These are phyloP conservation scores for Aspergillus affinis DNA, from an alignment of 495 filamentous ascomycete species.

Conservation along the genomic window DNA sequence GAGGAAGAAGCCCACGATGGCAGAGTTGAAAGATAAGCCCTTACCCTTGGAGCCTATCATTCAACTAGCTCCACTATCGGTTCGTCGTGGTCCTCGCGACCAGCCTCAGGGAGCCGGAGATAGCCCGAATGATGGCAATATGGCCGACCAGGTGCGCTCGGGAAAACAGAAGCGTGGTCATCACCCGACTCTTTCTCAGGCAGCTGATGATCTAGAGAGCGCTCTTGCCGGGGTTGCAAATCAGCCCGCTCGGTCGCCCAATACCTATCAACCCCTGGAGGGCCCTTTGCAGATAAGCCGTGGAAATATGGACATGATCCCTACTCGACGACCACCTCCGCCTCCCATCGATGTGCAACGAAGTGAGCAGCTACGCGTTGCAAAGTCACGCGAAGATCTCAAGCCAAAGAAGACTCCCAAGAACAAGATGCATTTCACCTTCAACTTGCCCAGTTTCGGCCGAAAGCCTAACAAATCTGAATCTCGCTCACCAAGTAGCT, in stretches of 20 bases:
- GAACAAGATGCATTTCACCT: conserved; percentile 18
- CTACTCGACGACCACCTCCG: conserved; percentile 37
- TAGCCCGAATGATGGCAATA: not conserved
- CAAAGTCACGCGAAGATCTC: conserved; percentile 21
- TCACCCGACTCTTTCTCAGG: conserved; percentile 29
- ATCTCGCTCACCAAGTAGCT: conserved; percentile 16
- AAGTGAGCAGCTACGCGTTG: conserved; percentile 16
- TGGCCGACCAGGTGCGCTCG: conserved; percentile 2
- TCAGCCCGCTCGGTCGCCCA: conserved; percentile 16
- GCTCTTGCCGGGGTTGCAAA: conserved; percentile 21
- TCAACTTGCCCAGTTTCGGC: conserved; percentile 17
- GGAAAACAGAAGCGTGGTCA: conserved; percentile 16
- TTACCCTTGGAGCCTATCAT: conserved; percentile 45
- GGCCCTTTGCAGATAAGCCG: conserved; percentile 40
- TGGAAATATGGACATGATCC: conserved; percentile 37
- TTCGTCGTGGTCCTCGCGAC: conserved; percentile 21
- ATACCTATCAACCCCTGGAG: conserved; percentile 17
- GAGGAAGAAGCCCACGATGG: conserved; percentile 21
- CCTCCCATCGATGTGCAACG: conserved; percentile 23
- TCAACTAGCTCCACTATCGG: conserved; percentile 31
- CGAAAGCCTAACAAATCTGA: conserved; percentile 16
- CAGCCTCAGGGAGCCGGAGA: conserved; percentile 1
- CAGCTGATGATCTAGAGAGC: conserved; percentile 36
- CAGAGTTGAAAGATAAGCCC: conserved; percentile 45
- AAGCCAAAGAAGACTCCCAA: conserved; percentile 19